Base-by-base conservation (phyloP, 306 rosid genomes). In the Malus sylvestris region DNA sequence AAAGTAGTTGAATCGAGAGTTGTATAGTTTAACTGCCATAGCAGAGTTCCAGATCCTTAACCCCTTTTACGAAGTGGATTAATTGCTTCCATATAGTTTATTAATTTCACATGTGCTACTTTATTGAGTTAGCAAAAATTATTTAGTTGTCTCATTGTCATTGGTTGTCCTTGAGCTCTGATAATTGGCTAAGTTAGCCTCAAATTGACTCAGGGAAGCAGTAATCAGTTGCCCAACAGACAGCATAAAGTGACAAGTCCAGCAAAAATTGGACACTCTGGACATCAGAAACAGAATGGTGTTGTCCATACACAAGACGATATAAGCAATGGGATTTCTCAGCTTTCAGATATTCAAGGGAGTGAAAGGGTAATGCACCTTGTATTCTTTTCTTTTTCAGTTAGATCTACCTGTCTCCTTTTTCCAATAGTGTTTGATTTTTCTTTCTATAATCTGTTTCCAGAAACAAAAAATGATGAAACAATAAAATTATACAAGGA, bases 361-460 rank as follows among this genome's bases (percentile, higher is more conserved):
- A 82, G 78, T 71, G 89, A 91, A 79, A 84, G 75, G 89, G 96
- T 91, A 87, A 83, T 78, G 69, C 82, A 80, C 61, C 76, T 80
- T 80, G 75, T 76, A 73, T 78, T 82, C 77, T 86, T 73, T 73
- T 80, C 8, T 70, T 33, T 66, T 70, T 58, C 68, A 30, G 70
- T 25, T 63, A 64, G 70, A 20, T 68, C 69, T 76, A 16, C 38
- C 74, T 52, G 58, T 58, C 53, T 35, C 19, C 51, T 5, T 10
- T 61, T 71, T 13, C 22, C 11, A 15, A 40, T 30, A 11, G 10
- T 25, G 38, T 59, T 74, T 62, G 42, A 38, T 10, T 6, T 12
- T 38, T 74, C 58, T 14, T 14, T 14, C 52, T 15, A 33, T n/a
- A 3, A 45, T 32, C 42, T 2, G 7, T 30, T 16, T 32, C 19